Conservation (phyloP, 164 flowering plant genomes). For the Piper betle region DNA sequence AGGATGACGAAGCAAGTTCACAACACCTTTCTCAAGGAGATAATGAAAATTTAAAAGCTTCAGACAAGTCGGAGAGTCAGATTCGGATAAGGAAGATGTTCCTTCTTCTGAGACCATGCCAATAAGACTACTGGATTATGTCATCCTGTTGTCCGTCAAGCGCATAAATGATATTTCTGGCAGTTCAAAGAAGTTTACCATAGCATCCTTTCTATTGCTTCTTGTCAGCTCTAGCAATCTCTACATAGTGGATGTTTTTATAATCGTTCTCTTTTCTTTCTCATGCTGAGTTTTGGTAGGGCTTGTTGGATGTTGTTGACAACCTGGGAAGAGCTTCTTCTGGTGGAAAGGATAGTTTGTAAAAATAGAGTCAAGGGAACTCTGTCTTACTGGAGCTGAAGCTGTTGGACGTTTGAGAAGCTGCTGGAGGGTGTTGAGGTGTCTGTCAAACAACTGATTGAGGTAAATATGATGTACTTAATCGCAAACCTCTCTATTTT, state of each 20-base stretch:
- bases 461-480: conserved; percentile 28
- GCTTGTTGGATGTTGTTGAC: conserved; percentile 86
- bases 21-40: conserved; percentile 2
- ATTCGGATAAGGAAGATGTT: conserved; percentile 65
- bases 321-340: conserved; percentile 85
- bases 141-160: conserved; percentile 45
- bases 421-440: conserved; percentile 91
- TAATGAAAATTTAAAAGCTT: conserved; percentile 6
- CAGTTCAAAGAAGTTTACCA: conserved; percentile 72
- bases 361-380: conserved; percentile 65
- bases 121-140: conserved; percentile 67
- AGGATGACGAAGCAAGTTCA: not conserved
- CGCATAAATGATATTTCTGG: conserved; percentile 77
- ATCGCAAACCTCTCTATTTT: too few relatives aligned
- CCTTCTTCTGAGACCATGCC: conserved; percentile 55
- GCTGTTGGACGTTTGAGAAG: conserved; percentile 65
- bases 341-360: conserved; percentile 61
- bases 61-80: conserved; percentile 33
- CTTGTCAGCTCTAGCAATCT: too few relatives aligned
- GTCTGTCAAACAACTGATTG: conserved; percentile 88
- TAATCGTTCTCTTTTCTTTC: not conserved
- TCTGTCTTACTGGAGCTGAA: conserved; percentile 40
- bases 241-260: not conserved
- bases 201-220: conserved; percentile 39
- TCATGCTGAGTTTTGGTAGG: conserved; percentile 66